Percentiles rank a stretch among this genome's conserved stretches.
phyloP scores from a whole-genome alignment of 495 filamentous ascomycete genomes.

The Halenospora varia region DNA sequence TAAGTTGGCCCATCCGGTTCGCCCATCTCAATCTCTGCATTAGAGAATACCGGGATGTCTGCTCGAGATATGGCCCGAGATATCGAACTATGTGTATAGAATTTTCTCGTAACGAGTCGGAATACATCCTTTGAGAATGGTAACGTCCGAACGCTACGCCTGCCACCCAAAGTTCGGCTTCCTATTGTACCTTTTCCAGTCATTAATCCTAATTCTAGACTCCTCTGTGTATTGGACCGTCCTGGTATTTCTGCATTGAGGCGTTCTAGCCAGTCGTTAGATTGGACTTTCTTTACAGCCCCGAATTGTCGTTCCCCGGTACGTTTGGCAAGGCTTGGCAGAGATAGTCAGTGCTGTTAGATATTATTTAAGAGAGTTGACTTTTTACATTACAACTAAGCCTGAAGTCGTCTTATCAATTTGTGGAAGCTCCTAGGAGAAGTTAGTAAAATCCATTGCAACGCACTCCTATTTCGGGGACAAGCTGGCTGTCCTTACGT shows the following conservation, averaged over 20 bases:
- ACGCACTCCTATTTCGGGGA: not conserved
- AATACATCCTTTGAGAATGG: constrained; percentile 3
- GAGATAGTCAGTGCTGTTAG: not conserved
- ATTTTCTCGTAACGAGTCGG: not conserved
- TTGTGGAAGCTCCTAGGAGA: not conserved
- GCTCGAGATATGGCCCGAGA: not conserved
- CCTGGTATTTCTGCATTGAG: not conserved
- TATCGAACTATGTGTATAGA: constrained; percentile 3
- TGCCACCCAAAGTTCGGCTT: not conserved
- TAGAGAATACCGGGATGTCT: constrained; percentile 1
- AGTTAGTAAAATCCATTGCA: not conserved
- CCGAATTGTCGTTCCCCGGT: not conserved
- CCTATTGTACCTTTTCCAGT: not conserved
- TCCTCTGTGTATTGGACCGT: not conserved
- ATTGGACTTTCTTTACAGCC: not conserved
- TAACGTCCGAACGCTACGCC: not conserved
- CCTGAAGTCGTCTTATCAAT: not conserved
- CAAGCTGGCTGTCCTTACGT: not conserved
- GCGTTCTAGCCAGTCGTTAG: not conserved
- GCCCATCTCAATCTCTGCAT: not conserved
- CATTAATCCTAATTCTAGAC: not conserved
- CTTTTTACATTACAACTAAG: not conserved
- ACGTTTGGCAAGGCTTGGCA: not conserved
- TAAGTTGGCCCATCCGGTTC: not conserved
- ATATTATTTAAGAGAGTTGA: not conserved